Evolutionary conservation across 495 filamentous ascomycete genomes (phyloP).

Genomic region (Talaromyces stipitatus): DNA sequence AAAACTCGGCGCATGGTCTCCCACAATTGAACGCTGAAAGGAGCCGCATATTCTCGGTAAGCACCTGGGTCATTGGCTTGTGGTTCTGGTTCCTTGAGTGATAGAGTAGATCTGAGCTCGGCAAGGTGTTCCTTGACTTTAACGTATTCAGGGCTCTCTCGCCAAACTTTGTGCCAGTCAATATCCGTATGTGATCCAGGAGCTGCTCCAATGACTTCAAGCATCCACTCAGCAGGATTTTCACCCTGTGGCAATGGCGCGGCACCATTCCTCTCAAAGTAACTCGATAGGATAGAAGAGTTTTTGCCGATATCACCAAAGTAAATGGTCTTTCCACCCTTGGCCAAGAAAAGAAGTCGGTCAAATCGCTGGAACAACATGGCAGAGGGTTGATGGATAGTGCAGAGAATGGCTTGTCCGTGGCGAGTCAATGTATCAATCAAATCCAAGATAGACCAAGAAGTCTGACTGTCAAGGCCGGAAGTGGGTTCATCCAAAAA

Average conservation of each 20-base stretch:
- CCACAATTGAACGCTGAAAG: constrained; percentile 38
- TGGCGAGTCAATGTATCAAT: constrained; percentile 74
- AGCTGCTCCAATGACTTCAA: constrained; percentile 83
- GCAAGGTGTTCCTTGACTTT: constrained; percentile 59
- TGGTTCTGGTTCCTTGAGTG: constrained; percentile 30
- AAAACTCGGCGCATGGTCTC: constrained; percentile 57
- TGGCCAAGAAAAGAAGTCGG: constrained; percentile 70
- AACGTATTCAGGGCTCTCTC: constrained; percentile 57
- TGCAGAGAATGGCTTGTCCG: constrained; percentile 83
- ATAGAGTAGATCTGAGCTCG: constrained; percentile 48
- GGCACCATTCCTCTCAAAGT: constrained; percentile 73
- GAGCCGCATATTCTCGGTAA: constrained; percentile 44
- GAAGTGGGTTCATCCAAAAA: constrained; percentile 89
- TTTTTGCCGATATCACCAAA: constrained; percentile 77
- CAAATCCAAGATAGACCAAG: constrained; percentile 74
- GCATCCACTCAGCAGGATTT: constrained; percentile 88
- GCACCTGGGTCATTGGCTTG: constrained; percentile 18
- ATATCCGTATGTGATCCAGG: constrained; percentile 64
- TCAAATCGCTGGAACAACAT: constrained; percentile 92
- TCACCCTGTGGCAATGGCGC: constrained; percentile 59
- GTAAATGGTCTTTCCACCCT: constrained; percentile 73
- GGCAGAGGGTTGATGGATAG: constrained; percentile 88
- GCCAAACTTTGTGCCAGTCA: constrained; percentile 79
- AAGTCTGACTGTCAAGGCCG: constrained; percentile 76
- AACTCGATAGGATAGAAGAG: constrained; percentile 60